A percentile compares a stretch with the other conserved stretches of the same genome.
Evolutionary conservation across 371 early-diverging fungal genomes (phyloP).

Genomic region (Dinochytrium kinnereticum): DNA sequence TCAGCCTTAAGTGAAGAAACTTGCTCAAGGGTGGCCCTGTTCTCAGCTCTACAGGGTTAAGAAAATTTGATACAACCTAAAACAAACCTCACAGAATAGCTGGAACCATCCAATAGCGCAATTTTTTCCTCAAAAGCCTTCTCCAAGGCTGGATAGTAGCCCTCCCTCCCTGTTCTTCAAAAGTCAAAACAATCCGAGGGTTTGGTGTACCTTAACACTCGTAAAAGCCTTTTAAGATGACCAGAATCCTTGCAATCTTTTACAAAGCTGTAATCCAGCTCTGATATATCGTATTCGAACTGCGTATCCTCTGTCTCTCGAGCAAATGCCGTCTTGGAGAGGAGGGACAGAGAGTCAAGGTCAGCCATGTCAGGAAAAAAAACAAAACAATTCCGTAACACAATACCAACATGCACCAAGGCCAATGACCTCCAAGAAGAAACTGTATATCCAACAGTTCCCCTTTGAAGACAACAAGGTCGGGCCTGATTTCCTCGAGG

Average conservation of each 20-base stretch:
- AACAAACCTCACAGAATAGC: neutral
- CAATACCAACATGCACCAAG: neutral
- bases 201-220: neutral
- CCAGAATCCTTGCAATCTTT: neutral
- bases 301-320: neutral
- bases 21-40: neutral
- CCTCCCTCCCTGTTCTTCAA: slow-evolving; percentile 5
- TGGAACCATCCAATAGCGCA: neutral
- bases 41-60: neutral
- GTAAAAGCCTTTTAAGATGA: neutral
- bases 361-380: neutral
- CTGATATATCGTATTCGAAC: slow-evolving; percentile 7
- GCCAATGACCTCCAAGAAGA: neutral
- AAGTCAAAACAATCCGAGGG: too few relatives aligned
- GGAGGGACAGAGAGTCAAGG: neutral
- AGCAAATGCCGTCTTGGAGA: neutral
- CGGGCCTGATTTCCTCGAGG: slow-evolving; percentile 83
- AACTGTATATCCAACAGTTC: neutral
- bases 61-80: neutral
- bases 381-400: neutral
- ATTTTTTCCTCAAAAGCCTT: slow-evolving; percentile 1
- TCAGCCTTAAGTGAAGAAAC: neutral
- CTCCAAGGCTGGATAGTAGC: slow-evolving; percentile 14
- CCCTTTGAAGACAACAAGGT: slow-evolving; percentile 80
- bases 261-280: neutral